Base-by-base conservation (phyloP, 257 asterid species). In the Capsicum chinense region DNA sequence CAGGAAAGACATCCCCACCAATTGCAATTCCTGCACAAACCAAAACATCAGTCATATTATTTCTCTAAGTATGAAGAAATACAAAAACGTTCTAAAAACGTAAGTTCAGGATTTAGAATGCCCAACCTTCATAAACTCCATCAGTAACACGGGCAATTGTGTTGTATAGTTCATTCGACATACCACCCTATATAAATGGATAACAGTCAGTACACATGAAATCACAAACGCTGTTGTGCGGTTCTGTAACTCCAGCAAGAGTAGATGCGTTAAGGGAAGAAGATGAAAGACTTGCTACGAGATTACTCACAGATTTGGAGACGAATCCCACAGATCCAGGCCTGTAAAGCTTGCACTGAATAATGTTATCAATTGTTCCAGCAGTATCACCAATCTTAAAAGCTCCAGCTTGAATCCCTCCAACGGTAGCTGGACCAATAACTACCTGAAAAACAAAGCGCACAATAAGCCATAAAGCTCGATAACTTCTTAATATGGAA, bases 391-490 rank as follows among this genome's bases (percentile, higher is more conserved):
- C 99, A 83, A 97, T 97, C 91, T 95, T 97, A 86, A 97, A 97
- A 78, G 99, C 99, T 87, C 99, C 99, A 84, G 99, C 99, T 90
- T 97, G 99, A 90, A 97, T 90, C 80, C 99, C 99, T 69, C 99
- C 99, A 42, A 97, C 99, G 19, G 98, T 93, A 42, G 99, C 97
- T 50, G 99, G 99, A 78, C 99, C 98, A 63, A 95, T 93, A 76
- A 97, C 90, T 83, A 95, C 99, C 99, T 97, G 89, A 88, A 74
- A 76, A 26, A 66, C 47, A 33, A 80, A 85, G 70, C 56, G 85
- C 57, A 26, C 33, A 12, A 50, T 74, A 76, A 50, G 14, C 13
- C 63, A 76, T 26, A 7, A 76, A 26, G 48, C 4, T 48, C 6
- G 26, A 52, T 14, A 54, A 78, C 81, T 54, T 78, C 26, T 21